Conservation (phyloP, 2,329 filamentous ascomycete genomes). For the Eutypella sp. region DNA sequence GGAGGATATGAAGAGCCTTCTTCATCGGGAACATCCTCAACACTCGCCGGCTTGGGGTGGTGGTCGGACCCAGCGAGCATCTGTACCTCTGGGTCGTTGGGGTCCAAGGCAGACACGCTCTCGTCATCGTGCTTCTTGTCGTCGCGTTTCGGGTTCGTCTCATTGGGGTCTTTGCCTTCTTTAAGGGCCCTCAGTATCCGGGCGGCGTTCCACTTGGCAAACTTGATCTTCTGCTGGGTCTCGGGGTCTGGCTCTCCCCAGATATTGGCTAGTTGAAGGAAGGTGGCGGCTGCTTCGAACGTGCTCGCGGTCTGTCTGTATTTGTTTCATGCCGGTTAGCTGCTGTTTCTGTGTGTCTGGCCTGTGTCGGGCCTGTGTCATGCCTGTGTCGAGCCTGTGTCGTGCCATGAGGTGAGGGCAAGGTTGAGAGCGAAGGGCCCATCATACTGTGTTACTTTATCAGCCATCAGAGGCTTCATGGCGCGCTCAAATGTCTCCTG, state of each 20-base stretch:
- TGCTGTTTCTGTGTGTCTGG: too few species aligned
- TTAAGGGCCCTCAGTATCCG: constrained; percentile 88
- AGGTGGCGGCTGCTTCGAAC: constrained; percentile 86
- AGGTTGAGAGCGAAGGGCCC: too few species aligned
- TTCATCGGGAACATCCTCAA: constrained; percentile 50
- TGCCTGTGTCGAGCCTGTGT: too few species aligned
- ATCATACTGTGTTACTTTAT: constrained; percentile 74
- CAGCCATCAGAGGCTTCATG: constrained; percentile 73
- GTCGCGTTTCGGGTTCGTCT: constrained; percentile 70
- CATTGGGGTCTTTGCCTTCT: constrained; percentile 86
- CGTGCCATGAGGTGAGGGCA: too few species aligned
- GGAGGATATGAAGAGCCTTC: constrained; percentile 24
- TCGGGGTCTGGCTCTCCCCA: constrained; percentile 76
- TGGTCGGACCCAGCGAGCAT: constrained; percentile 34
- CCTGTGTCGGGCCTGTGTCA: background rate
- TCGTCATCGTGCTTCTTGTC: constrained; percentile 42
- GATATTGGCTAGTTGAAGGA: constrained; percentile 81
- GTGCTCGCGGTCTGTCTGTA: constrained; percentile 84
- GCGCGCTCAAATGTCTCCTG: constrained; percentile 82
- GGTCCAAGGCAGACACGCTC: constrained; percentile 46
- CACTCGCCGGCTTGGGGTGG: constrained; percentile 37
- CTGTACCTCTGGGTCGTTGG: constrained; percentile 61
- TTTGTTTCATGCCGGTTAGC: constrained; percentile 3
- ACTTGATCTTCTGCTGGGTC: constrained; percentile 82
- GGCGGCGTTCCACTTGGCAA: constrained; percentile 90